Evolutionary conservation across 106 monocot genomes (phyloP), one percentile per base, ranked within the genome.

Genomic region (Dendrobium huoshanense): DNA sequence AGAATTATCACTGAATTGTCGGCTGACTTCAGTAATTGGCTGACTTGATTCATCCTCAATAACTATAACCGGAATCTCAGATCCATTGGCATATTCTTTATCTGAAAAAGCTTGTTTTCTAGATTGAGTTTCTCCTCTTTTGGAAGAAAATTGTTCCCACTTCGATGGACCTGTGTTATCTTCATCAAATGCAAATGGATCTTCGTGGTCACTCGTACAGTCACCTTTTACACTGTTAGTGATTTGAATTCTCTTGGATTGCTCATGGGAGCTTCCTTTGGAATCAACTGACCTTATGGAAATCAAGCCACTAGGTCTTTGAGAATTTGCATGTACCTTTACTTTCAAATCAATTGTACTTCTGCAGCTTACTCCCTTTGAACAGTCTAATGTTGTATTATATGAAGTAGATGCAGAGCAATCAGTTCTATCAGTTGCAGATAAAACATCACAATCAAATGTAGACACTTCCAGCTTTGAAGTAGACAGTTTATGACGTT

Each of bases 151-250:
- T 75, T 78, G 67, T 55, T 92, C 96, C 92, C 94, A 92, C 75
- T 95, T 95, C 77, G 94, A 90, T 33, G 90, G 90, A 67, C 82
- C 79, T 49, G 82, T 73, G 11, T 93, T 84, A 59, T 85, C 89
- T 58, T 58, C 61, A 86, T 94, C 91, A 87, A 96, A 96, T 68
- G 87, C 93, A 88, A 92, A 95, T 31, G 94, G 94, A 81, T 95
- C 94, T 82, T 19, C 77, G 22, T 19, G 41, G 49, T 80, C 86
- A 16, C 56, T 82, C 15, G 45, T 27, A 65, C 22, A 40, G 25
- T 49, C 73, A 78, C 58, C 61, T 33, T 79, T 77, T 77, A 33
- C 75, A 75, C 86, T 81, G 56, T 80, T 81, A 81, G 82, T 79
- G 47, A 74, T 42, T 76, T 67, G 83, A 24, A 80, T 80, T 84